These are phyloP conservation scores for Acidomyces sp. DNA, from an alignment of 495 filamentous ascomycete species.

Conservation along the genomic window DNA sequence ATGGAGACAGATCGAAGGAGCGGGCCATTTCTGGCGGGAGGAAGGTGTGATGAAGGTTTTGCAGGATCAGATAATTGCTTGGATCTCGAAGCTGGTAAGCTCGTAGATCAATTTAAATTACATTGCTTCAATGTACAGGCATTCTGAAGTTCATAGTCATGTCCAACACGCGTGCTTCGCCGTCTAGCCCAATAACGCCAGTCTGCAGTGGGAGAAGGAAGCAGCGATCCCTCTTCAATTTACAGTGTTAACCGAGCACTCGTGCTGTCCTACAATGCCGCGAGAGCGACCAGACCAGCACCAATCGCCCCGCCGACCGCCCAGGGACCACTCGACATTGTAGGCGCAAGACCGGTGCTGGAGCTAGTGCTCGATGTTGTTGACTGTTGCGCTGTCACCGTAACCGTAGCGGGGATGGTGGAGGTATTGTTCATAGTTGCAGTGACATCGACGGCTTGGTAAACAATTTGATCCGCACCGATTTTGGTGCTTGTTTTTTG, in stretches of 20 bases:
- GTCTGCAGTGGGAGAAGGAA: too few relatives aligned
- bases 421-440: constrained; percentile 6
- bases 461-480: constrained; percentile 1
- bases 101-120: background rate
- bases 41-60: constrained; percentile 44
- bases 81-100: constrained; percentile 23
- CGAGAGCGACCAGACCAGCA: constrained; percentile 8
- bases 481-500: background rate
- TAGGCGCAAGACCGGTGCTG: constrained; percentile 3
- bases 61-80: constrained; percentile 33
- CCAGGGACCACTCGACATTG: constrained; percentile 3
- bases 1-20: constrained; percentile 46
- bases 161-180: background rate
- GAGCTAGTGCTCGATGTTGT: constrained; percentile 4
- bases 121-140: background rate
- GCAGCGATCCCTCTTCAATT: too few relatives aligned
- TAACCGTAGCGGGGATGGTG: constrained; percentile 5
- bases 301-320: constrained; percentile 8
- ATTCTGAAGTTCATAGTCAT: background rate
- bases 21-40: constrained; percentile 78
- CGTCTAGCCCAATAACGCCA: background rate
- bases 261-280: constrained; percentile 5
- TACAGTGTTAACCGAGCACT: too few relatives aligned
- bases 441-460: constrained; percentile 8
- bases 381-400: background rate